A percentile compares a stretch with the other conserved stretches of the same genome.
phyloP scores from a whole-genome alignment of 2,329 filamentous ascomycete species.

The Coniochaeta sp. region DNA sequence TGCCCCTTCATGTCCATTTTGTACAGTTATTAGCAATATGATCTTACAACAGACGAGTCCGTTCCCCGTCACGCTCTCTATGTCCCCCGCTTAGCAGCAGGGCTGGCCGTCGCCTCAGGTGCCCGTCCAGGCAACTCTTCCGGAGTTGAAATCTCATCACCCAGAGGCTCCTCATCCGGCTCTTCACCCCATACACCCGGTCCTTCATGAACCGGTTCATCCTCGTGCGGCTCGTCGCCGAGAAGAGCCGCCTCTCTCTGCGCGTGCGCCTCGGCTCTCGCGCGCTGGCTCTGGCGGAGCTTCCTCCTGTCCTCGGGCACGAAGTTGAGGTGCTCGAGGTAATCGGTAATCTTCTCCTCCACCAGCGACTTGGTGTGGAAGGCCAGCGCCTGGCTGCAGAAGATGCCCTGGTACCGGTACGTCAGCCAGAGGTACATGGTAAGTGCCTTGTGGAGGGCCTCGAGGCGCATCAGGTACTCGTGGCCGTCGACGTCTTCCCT shows the following conservation, averaged over 20 bases:
- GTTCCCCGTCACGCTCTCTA: too few relatives aligned
- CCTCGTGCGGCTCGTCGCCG: conserved; percentile 12
- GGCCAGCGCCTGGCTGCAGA: conserved; percentile 66
- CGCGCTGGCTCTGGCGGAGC: conserved; percentile 20
- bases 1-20: too few relatives aligned
- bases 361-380: conserved; percentile 72
- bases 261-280: conserved; percentile 10
- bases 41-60: too few relatives aligned
- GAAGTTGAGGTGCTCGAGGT: conserved; percentile 50
- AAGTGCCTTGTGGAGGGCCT: conserved; percentile 72
- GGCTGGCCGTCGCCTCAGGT: background rate
- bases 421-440: conserved; percentile 90
- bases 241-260: conserved; percentile 14
- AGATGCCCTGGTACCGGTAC: conserved; percentile 78
- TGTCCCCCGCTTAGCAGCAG: too few relatives aligned
- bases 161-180: conserved; percentile 3
- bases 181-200: conserved; percentile 11
- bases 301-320: conserved; percentile 25
- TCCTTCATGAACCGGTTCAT: conserved; percentile 12
- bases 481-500: conserved; percentile 29
- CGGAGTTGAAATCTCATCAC: background rate
- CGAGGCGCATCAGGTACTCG: conserved; percentile 60
- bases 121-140: background rate
- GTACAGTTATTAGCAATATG: too few relatives aligned
- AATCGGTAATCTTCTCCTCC: conserved; percentile 66